Evolutionary conservation across 805 yeast genomes (phyloP).

Genomic region (Zygoascus flipseniorum): DNA sequence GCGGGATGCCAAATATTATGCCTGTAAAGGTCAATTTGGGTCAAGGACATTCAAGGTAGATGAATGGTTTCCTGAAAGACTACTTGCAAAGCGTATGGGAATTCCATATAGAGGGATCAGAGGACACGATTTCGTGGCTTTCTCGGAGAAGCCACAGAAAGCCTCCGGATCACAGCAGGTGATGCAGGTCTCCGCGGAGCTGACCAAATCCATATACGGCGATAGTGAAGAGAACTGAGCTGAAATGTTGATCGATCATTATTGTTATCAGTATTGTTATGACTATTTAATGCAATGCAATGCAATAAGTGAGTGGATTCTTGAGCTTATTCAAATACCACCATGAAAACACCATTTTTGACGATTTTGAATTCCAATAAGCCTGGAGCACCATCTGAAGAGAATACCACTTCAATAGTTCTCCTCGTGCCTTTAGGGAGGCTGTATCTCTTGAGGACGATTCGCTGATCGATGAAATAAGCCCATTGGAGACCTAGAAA

Average conservation of each 20-base stretch:
- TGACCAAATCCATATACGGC: neutral
- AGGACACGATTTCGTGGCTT: neutral
- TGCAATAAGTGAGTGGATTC: too few species aligned
- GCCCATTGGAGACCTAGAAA: slow-evolving; percentile 52
- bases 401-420: slow-evolving; percentile 34
- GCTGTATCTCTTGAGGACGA: slow-evolving; percentile 25
- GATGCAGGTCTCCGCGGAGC: neutral
- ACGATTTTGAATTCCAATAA: slow-evolving; percentile 22
- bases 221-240: neutral
- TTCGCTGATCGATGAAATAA: slow-evolving; percentile 41
- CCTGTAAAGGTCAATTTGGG: slow-evolving; percentile 18
- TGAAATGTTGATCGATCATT: too few species aligned
- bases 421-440: slow-evolving; percentile 20
- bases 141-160: neutral
- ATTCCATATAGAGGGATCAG: slow-evolving; percentile 11
- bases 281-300: too few species aligned
- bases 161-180: neutral
- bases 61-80: slow-evolving; percentile 17
- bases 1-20: slow-evolving; percentile 14
- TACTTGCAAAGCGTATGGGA: slow-evolving; percentile 23
- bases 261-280: too few species aligned
- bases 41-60: slow-evolving; percentile 12
- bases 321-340: neutral
- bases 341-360: slow-evolving; percentile 2
- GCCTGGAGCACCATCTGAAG: slow-evolving; percentile 26